Conservation (phyloP, 805 yeast species). For the Ascoidea asiatica region DNA sequence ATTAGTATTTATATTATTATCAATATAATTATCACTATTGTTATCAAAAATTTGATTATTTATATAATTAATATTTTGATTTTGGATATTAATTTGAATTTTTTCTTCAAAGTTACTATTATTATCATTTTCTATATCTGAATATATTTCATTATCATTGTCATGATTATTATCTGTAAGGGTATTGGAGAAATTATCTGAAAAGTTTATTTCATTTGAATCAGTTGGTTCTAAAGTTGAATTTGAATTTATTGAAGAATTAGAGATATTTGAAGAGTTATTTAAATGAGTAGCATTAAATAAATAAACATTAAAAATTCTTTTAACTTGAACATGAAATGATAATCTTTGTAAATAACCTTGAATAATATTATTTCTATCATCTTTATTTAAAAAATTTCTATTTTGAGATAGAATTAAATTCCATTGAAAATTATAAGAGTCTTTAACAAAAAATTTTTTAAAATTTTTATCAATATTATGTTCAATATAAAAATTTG, state of each 20-base stretch:
- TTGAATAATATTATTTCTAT: slow-evolving; percentile 22
- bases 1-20: not conserved
- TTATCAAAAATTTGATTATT: no score
- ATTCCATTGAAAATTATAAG: not conserved
- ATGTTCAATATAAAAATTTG: slow-evolving; percentile 31
- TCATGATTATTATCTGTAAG: not conserved
- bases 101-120: no score
- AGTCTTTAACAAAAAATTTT: slow-evolving; percentile 2
- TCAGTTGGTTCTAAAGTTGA: no score
- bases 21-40: not conserved
- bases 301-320: slow-evolving; percentile 27
- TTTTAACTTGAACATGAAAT: slow-evolving; percentile 28
- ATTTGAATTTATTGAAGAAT: no score
- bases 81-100: no score
- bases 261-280: no score
- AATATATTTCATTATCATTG: no score
- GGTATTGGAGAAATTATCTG: no score
- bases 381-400: slow-evolving; percentile 14
- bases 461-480: slow-evolving; percentile 17
- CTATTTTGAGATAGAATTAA: slow-evolving; percentile 18
- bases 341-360: slow-evolving; percentile 27
- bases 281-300: not conserved
- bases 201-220: no score
- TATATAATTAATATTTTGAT: no score
- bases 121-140: not conserved